These are phyloP conservation scores for Pholiota microspora DNA, from an alignment of 768 basidiomycete species.

Conservation along the genomic window DNA sequence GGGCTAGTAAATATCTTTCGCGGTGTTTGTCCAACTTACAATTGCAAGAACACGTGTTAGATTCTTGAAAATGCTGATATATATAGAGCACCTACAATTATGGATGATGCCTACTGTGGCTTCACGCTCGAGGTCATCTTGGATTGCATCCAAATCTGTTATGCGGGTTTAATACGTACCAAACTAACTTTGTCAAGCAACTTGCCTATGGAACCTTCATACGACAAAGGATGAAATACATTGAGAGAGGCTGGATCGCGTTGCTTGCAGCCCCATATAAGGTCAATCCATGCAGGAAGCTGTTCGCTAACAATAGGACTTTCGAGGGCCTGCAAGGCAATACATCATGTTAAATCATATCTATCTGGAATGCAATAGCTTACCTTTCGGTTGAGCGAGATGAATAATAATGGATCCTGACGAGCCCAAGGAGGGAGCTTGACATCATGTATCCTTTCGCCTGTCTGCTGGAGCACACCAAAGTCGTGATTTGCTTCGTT, in stretches of 20 bases:
- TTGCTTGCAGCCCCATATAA: slow-evolving; percentile 90
- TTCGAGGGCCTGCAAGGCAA: slow-evolving; percentile 69
- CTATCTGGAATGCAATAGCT: slow-evolving; percentile 11
- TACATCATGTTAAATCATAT: not conserved
- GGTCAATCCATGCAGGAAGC: slow-evolving; percentile 88
- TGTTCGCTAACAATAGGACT: slow-evolving; percentile 83
- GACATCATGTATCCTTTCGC: slow-evolving; percentile 83
- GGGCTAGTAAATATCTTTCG: slow-evolving; percentile 75
- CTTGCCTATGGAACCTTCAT: slow-evolving; percentile 84
- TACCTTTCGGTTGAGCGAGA: slow-evolving; percentile 74
- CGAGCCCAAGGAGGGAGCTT: slow-evolving; percentile 91
- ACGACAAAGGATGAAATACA: slow-evolving; percentile 90
- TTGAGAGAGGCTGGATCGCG: slow-evolving; percentile 75
- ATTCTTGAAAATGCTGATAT: not conserved
- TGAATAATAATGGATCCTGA: slow-evolving; percentile 79
- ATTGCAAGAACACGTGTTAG: not conserved
- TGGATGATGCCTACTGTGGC: slow-evolving; percentile 95
- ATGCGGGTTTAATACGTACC: not conserved
- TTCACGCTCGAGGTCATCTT: slow-evolving; percentile 83
- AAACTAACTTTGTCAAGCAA: not conserved
- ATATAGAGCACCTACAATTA: slow-evolving; percentile 57
- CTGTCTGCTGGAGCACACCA: slow-evolving; percentile 67
- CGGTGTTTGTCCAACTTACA: slow-evolving; percentile 93
- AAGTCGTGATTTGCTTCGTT: slow-evolving; percentile 81
- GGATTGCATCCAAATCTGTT: slow-evolving; percentile 80